Evolutionary conservation across 306 rosid genomes (phyloP), one percentile per base, ranked within the genome.

Genomic region (Bauhinia variegata): DNA sequence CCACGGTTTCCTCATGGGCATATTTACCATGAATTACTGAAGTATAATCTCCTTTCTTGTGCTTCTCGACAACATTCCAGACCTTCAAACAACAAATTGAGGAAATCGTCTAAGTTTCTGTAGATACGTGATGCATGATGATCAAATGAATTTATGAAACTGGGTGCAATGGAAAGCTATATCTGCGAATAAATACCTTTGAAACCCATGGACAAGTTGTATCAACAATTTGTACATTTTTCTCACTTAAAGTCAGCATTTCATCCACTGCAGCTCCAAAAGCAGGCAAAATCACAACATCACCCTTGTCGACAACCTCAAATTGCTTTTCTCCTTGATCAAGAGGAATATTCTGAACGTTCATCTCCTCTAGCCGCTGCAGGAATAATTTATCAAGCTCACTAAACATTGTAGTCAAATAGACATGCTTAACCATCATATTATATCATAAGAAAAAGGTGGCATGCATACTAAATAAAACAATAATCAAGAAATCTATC

Each of bases 181-280:
- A 43, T 37, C 38, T 5, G 17, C 51, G 52, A 34, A 59, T 44
- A 37, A 47, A 10, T 63, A 93, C 99, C 99, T 95, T 95, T 18
- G 99, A 82, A 67, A 95, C 99, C 99, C 99, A 90, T 6, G 99
- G 97, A 61, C 99, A 95, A 78, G 97, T 90, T 53, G 99, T 95
- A 75, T 95, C 99, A 69, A 95, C 97, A 34, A 95, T 88, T 73
- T 90, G 97, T 62, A 90, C 95, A 52, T 80, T 78, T 74, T 84
- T 88, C 34, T 86, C 91, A 63, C 82, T 88, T 82, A 95, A 79
- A 60, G 78, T 49, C 85, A 90, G 73, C 99, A 95, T 90, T 81
- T 95, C 99, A 57, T 95, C 99, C 63, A 95, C 97, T 4, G 85
- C 96, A 13, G 99, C 99, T 50, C 99, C 99, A 54, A 95, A 95